Evolutionary conservation across 108 stramenopile species (phyloP), one percentile per base, ranked within the genome.

Genomic region (Fistulifera pelliculosa): DNA sequence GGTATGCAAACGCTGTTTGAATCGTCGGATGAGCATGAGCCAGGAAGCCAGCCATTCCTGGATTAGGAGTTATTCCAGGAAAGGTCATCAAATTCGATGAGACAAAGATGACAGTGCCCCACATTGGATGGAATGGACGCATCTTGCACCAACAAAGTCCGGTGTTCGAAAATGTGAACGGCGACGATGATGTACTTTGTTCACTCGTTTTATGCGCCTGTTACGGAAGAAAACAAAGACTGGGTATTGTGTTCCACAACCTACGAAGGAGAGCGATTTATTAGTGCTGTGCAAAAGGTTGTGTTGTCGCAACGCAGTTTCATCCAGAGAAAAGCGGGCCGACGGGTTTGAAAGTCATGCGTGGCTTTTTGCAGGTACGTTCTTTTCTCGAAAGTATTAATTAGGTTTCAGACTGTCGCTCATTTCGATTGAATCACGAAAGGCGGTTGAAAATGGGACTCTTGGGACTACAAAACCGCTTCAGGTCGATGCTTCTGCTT

Each of bases 101-200:
- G 41, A 65, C 66, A 17, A 66, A 80, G 22, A 64, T 81, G 68
- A 62, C 74, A 7, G 96, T 97, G 7, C 98, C 98, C 11, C 94
- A 96, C 61, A 99, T 99, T 64, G 98, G 96, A 27, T 99, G 98
- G 98, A 99, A 97, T 69, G 97, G 94, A 19, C 64, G 85, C n/a
- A 74, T 81, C 25, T 48, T 72, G 23, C 85, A 83, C 56, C 81
- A 93, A 64, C 58, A 73, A 14, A 81, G 79, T 44, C 75, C 89
- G 11, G 77, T 90, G 1, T 51, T 93, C 51, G 72, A 76, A 38
- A 68, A 84, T 50, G 55, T 90, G 2, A 45, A 59, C 17, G 52
- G 52, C 8, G 57, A 66, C n/a, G 70, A 76, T 28, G 66, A 74
- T 50, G 84, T 99, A 99, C 73, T 99, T 99, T 65, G 98, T 99